These are phyloP conservation scores for Quercus aquifolioides DNA, from an alignment of 306 rosid genomes.

Conservation along the genomic window DNA sequence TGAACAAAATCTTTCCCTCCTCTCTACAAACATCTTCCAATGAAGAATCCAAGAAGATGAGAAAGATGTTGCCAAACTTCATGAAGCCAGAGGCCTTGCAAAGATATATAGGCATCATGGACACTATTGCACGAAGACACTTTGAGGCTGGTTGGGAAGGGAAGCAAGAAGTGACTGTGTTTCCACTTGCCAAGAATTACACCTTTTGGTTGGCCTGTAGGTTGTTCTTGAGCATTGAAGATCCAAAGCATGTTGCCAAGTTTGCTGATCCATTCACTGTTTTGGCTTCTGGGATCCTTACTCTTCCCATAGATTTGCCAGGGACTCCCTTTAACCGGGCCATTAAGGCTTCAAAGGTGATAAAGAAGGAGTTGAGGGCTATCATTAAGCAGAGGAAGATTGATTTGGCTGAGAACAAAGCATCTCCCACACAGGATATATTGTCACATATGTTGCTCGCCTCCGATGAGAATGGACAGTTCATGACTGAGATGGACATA, in stretches of 20 bases:
- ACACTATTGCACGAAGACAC: not conserved
- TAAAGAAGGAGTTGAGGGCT: not conserved
- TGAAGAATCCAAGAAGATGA: not conserved
- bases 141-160: constrained; percentile 1
- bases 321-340: not conserved
- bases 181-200: not conserved
- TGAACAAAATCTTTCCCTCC: constrained; percentile 12
- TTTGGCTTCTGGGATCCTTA: constrained; percentile 1
- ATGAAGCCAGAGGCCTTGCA: constrained; percentile 13
- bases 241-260: not conserved
- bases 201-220: not conserved
- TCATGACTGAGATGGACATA: constrained; percentile 7
- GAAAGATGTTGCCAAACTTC: not conserved
- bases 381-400: constrained; percentile 5
- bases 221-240: constrained; percentile 5
- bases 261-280: not conserved
- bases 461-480: not conserved
- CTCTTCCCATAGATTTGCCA: constrained; percentile 3
- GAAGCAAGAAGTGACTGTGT: not conserved
- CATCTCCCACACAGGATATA: constrained; percentile 2
- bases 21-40: not conserved
- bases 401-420: not conserved
- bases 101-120: constrained; percentile 9
- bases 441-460: not conserved
- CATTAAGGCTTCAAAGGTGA: not conserved